Conservation (phyloP, 2,329 filamentous ascomycete species). For the Aspergillus ustus region DNA sequence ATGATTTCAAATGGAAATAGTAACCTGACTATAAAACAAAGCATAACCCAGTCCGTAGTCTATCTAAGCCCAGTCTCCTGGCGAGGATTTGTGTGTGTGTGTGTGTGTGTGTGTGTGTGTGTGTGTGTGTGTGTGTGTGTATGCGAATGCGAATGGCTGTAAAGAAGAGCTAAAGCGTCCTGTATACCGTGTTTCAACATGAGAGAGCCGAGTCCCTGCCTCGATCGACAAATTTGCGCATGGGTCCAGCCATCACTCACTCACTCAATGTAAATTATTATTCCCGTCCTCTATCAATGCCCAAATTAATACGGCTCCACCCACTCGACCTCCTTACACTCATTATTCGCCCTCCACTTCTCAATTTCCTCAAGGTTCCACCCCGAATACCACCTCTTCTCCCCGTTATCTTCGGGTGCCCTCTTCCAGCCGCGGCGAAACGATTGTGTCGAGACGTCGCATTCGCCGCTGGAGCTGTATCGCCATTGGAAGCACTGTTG, state of each 20-base stretch:
- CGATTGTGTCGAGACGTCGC: slow-evolving; percentile 18
- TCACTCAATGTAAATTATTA: neutral
- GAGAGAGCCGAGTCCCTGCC: neutral
- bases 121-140: neutral
- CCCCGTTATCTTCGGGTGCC: slow-evolving; percentile 3
- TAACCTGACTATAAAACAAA: neutral
- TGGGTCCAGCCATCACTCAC: neutral
- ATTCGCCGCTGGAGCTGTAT: slow-evolving; percentile 19
- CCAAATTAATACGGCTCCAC: slow-evolving; percentile 13
- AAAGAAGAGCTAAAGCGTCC: no score
- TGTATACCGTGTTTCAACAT: neutral
- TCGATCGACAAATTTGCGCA: neutral
- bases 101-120: neutral
- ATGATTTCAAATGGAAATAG: neutral
- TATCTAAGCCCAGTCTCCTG: neutral
- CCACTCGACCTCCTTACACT: slow-evolving; percentile 19
- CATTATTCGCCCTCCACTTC: slow-evolving; percentile 16
- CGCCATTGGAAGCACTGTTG: slow-evolving; percentile 42
- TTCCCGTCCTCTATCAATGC: neutral
- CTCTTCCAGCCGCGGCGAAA: slow-evolving; percentile 18
- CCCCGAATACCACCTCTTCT: slow-evolving; percentile 17
- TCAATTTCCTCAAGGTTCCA: slow-evolving; percentile 22
- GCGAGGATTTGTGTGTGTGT: neutral
- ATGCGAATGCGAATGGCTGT: neutral
- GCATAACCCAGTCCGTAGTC: neutral